These are phyloP conservation scores for Blastobotrys malaysiensis DNA, from an alignment of 1,139 yeast species.

Conservation along the genomic window DNA sequence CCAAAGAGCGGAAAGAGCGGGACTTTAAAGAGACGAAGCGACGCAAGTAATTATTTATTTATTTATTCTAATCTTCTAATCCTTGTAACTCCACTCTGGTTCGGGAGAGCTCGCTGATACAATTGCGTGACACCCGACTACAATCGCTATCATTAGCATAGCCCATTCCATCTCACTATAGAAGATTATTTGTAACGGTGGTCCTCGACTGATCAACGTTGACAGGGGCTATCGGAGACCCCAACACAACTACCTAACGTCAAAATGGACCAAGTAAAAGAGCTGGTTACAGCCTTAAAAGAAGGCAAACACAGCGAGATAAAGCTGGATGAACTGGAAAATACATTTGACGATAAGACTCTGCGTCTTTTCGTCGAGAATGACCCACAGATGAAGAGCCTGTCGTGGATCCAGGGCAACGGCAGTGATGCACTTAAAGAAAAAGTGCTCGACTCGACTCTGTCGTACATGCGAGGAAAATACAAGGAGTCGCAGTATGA, in stretches of 20 bases:
- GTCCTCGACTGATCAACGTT: too few relatives aligned
- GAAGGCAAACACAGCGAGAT: not conserved
- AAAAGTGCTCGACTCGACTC: conserved; percentile 1
- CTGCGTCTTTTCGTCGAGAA: not conserved
- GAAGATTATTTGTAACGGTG: too few relatives aligned
- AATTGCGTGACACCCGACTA: too few relatives aligned
- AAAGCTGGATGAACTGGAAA: not conserved
- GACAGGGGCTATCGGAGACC: not conserved
- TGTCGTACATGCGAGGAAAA: conserved; percentile 3
- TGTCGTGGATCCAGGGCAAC: not conserved
- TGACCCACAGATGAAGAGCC: not conserved
- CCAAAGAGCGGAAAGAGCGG: conserved; percentile 24
- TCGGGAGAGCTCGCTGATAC: too few relatives aligned
- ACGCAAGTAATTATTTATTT: not conserved
- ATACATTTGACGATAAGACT: not conserved
- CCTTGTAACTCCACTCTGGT: too few relatives aligned
- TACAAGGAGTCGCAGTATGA: conserved; percentile 3
- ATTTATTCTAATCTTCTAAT: not conserved
- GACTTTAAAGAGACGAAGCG: conserved; percentile 17
- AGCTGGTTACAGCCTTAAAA: not conserved
- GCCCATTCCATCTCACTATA: too few relatives aligned
- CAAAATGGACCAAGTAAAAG: not conserved
- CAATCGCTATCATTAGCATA: too few relatives aligned
- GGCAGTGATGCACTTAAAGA: not conserved
- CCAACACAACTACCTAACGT: not conserved